Evolutionary conservation across 2,329 filamentous ascomycete species (phyloP).

Genomic region (Neophaeococcomyces aloes): DNA sequence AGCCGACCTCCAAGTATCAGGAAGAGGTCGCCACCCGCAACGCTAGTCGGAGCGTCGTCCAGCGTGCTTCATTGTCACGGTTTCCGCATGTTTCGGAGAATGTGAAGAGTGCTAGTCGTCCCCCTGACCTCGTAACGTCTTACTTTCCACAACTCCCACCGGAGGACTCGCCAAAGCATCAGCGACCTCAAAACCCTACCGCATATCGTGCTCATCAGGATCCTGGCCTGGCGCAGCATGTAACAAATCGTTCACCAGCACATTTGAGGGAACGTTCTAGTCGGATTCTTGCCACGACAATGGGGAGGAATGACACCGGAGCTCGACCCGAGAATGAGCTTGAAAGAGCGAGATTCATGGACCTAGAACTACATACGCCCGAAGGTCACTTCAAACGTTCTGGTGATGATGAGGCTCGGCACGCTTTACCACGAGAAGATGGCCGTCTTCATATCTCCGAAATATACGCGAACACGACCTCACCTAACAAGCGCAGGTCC

Average conservation of each 20-base stretch:
- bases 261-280: conserved; percentile 1
- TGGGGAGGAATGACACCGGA: not conserved
- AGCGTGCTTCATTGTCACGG: not conserved
- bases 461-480: no score
- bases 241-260: not conserved
- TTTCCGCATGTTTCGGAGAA: not conserved
- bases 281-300: not conserved
- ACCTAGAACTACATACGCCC: not conserved
- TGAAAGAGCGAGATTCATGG: not conserved
- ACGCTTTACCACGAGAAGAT: no score
- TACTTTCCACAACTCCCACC: no score
- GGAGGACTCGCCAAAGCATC: not conserved
- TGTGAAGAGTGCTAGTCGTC: not conserved
- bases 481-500: no score
- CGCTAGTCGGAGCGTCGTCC: conserved; percentile 10
- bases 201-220: not conserved
- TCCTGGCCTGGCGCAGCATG: not conserved
- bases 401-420: no score
- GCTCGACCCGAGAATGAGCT: not conserved
- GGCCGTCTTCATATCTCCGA: no score
- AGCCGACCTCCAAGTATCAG: conserved; percentile 16
- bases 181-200: not conserved
- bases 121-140: no score
- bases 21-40: conserved; percentile 21
- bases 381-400: not conserved